phyloP scores from a whole-genome alignment of 2,329 filamentous ascomycete genomes.

The Capronia americana region DNA sequence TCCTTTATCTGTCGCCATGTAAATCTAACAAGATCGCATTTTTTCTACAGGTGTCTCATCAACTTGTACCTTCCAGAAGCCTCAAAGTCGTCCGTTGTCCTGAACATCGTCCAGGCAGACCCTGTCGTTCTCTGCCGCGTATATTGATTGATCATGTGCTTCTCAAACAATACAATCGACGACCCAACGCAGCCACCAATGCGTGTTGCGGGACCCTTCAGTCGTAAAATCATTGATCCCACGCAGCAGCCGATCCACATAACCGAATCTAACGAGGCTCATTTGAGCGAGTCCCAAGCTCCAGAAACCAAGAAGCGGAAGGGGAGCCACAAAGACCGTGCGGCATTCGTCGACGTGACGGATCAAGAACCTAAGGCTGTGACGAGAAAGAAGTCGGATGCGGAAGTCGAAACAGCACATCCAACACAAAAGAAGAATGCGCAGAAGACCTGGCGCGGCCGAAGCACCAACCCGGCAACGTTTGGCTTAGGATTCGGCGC shows the following conservation, averaged over 20 bases:
- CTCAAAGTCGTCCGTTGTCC: neutral
- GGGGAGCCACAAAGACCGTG: constrained; percentile 8
- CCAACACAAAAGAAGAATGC: neutral
- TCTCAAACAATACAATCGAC: constrained; percentile 18
- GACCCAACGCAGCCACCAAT: constrained; percentile 34
- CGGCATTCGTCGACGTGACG: constrained; percentile 10
- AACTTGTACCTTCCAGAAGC: neutral
- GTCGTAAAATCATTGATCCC: constrained; percentile 22
- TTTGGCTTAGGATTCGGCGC: constrained; percentile 9
- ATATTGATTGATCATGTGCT: constrained; percentile 26
- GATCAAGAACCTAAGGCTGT: constrained; percentile 10
- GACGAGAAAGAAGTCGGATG: neutral
- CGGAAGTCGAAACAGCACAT: constrained; percentile 1
- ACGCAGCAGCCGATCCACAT: constrained; percentile 33
- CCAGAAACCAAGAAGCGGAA: neutral
- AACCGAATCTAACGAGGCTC: constrained; percentile 23
- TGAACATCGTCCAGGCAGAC: neutral
- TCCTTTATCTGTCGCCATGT: neutral
- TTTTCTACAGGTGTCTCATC: neutral
- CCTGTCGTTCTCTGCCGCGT: neutral
- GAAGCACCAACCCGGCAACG: constrained; percentile 5
- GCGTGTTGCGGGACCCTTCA: constrained; percentile 5
- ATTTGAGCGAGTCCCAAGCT: constrained; percentile 3
- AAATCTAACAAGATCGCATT: neutral
- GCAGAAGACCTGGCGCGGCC: constrained; percentile 10